Evolutionary conservation across 2,329 filamentous ascomycete species (phyloP).

Genomic region (Helotiales sp.): DNA sequence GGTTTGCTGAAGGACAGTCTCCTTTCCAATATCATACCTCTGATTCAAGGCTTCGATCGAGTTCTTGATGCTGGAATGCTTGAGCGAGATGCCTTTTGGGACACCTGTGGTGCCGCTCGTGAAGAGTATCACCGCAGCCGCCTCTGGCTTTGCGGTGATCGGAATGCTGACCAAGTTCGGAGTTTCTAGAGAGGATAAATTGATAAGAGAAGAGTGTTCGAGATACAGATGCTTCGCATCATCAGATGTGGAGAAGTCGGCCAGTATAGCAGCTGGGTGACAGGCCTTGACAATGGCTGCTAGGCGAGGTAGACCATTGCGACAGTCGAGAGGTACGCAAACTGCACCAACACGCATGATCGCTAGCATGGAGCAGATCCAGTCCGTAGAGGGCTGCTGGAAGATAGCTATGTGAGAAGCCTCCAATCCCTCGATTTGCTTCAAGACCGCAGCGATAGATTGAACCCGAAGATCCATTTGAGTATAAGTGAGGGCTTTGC

Average conservation of each 20-base stretch:
- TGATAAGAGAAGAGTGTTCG: too few species aligned
- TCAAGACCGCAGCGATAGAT: slow-evolving; percentile 34
- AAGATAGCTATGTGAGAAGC: neutral
- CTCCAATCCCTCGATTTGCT: neutral
- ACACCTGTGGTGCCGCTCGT: slow-evolving; percentile 29
- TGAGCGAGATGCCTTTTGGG: slow-evolving; percentile 44
- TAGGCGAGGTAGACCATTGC: neutral
- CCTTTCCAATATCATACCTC: slow-evolving; percentile 8
- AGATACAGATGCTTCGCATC: too few species aligned
- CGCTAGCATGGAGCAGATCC: neutral
- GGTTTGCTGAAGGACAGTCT: slow-evolving; percentile 24
- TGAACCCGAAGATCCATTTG: slow-evolving; percentile 37
- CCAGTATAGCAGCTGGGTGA: neutral
- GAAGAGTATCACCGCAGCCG: slow-evolving; percentile 14
- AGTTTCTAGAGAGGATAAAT: too few species aligned
- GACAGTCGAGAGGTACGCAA: neutral
- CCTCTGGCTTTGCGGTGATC: neutral
- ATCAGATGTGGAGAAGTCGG: neutral
- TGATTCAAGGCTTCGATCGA: slow-evolving; percentile 23
- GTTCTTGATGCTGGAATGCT: slow-evolving; percentile 26
- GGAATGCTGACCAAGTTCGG: too few species aligned
- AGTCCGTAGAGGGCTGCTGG: neutral
- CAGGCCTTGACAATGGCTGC: neutral
- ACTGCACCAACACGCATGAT: neutral
- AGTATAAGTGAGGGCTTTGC: neutral